Percentiles rank a stretch among this genome's conserved stretches.
phyloP scores from a whole-genome alignment of 805 yeast genomes.

The Cyberlindnera bimundalis region DNA sequence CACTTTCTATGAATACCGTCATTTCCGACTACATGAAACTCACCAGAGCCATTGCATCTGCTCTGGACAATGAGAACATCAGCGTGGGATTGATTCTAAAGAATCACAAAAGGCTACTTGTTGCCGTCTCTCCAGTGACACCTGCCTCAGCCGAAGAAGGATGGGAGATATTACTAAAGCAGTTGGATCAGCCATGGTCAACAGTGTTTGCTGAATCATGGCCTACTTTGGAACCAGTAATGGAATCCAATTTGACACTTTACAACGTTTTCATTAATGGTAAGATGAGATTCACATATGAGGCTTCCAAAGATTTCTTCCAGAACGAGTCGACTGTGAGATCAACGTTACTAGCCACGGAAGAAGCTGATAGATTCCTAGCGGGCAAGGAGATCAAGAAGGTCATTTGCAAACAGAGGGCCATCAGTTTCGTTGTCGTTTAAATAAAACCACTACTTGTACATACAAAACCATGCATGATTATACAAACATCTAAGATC shows the following conservation, averaged over 20 bases:
- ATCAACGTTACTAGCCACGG: slow-evolving; percentile 29
- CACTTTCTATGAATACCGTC: slow-evolving; percentile 73
- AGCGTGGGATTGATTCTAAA: slow-evolving; percentile 42
- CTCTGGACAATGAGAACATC: slow-evolving; percentile 36
- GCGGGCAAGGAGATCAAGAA: slow-evolving; percentile 41
- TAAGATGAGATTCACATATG: slow-evolving; percentile 50
- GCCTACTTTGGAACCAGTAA: slow-evolving; percentile 49
- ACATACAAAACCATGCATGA: background rate
- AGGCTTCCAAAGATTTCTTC: slow-evolving; percentile 35
- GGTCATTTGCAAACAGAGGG: slow-evolving; percentile 47
- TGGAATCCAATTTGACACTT: slow-evolving; percentile 35
- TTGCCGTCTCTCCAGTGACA: slow-evolving; percentile 72
- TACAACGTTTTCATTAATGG: slow-evolving; percentile 75
- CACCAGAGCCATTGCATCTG: slow-evolving; percentile 48
- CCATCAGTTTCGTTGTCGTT: slow-evolving; percentile 24
- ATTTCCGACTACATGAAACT: slow-evolving; percentile 88
- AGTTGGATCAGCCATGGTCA: slow-evolving; percentile 33
- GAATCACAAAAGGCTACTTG: slow-evolving; percentile 50
- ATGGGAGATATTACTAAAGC: slow-evolving; percentile 48
- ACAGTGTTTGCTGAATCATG: slow-evolving; percentile 59
- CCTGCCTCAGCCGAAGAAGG: slow-evolving; percentile 84
- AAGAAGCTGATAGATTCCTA: slow-evolving; percentile 42
- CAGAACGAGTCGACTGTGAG: slow-evolving; percentile 37
- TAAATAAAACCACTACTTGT: background rate
- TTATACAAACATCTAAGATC: background rate